Base-by-base conservation (phyloP, 108 stramenopile genomes). In the Asterionellopsis glacialis region DNA sequence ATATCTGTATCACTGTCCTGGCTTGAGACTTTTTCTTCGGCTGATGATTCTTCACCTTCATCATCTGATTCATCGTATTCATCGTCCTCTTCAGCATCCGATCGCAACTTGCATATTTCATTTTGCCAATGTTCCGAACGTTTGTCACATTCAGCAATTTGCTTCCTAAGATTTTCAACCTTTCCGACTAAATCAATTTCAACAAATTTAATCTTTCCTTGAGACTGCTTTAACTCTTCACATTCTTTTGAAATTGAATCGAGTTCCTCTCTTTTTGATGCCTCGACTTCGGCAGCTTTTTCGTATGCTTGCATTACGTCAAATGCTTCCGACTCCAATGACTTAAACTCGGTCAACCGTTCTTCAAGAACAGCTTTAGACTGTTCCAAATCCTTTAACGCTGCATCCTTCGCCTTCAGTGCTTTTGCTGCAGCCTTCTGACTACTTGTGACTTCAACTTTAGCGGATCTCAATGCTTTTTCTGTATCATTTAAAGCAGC, bases 101-200 rank as follows among this genome's bases (percentile, higher is more conserved):
- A 61, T 38, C 55, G 63, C 9, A 94, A 67, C 51, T 82, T 72
- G 9, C 67, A 51, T 48, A 96, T 76, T 50, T 91, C 86, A 19
- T 74, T 80, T 39, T 68, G 58, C 83, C 87, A 91, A 68, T 81
- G 76, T 41, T 52, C 50, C 25, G 52, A 57, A 61, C 81, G 90
- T 58, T 76, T 80, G 25, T 68, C 69, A 22, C 57, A 67, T 21
- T 91, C 95, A 45, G 77, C 69, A 49, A 86, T 60, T 49, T 79
- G 73, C 61, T 95, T 88, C 9, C 84, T 83, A 21, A 85, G 65
- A 52, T 76, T 71, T 45, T 92, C 85, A 26, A 89, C 56, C 67
- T 94, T 79, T 7, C 79, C 90, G 43, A 64, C 41, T 38, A 96
- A 57, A 51, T 98, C 97, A 9, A 95, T 87, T 45, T 88, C 91